A percentile compares a stretch with the other conserved stretches of the same genome.
Evolutionary conservation across 306 rosid genomes (phyloP).

Genomic region (Potentilla sterilis): DNA sequence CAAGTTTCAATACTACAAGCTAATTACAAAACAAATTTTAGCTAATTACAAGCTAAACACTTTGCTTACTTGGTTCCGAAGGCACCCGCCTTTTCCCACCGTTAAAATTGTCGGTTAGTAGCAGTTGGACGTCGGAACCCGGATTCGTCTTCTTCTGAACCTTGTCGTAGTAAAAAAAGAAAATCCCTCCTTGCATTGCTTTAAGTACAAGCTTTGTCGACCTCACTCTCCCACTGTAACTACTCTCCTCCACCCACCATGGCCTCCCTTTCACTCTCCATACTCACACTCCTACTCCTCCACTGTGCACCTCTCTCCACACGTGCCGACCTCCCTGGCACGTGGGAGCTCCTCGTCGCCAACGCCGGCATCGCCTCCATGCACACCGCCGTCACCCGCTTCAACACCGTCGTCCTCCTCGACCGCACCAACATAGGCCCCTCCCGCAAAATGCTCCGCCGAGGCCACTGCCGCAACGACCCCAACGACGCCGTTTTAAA

Average conservation of each 20-base stretch:
- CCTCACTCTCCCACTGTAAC: neutral
- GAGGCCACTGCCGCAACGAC: conserved; percentile 60
- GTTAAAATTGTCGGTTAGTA: neutral
- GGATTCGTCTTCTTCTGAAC: neutral
- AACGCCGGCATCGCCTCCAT: conserved; percentile 87
- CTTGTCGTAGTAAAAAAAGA: neutral
- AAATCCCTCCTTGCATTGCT: neutral
- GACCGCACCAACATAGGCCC: conserved; percentile 88
- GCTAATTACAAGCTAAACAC: too few species aligned
- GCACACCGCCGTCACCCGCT: conserved; percentile 92
- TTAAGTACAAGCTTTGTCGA: conserved; percentile 26
- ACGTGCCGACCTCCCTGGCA: conserved; percentile 74
- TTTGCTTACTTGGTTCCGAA: neutral
- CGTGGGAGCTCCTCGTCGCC: conserved; percentile 65
- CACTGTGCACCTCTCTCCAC: neutral
- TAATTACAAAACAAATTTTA: too few species aligned
- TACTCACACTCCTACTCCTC: neutral
- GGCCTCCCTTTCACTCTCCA: neutral
- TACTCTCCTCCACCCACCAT: neutral
- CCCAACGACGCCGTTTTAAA: conserved; percentile 41
- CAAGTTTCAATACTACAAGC: too few species aligned
- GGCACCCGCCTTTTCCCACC: neutral
- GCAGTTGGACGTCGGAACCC: neutral
- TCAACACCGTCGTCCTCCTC: conserved; percentile 75
- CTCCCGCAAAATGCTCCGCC: conserved; percentile 51